Evolutionary conservation across 2,329 filamentous ascomycete species (phyloP), one percentile per base, ranked within the genome.

Genomic region (Trichoderma afroharzianum): DNA sequence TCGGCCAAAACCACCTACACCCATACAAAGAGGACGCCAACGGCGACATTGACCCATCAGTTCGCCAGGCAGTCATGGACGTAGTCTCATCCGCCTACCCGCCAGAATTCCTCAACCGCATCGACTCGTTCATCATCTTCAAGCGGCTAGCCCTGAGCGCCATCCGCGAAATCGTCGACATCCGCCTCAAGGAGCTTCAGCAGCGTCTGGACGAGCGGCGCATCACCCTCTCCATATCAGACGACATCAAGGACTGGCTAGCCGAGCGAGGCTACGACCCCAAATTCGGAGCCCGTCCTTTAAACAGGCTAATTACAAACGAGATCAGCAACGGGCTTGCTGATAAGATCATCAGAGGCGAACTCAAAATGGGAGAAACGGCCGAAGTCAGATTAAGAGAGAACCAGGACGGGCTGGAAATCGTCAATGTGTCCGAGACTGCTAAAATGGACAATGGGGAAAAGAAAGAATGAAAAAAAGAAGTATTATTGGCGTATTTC

Each of bases 91-190:
- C 86, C 9, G 85, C 84, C 66, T 91, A 98, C 79, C 90, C 95
- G 6, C 96, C 96, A 3, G 96, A 98, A 80, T 99, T 98, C 85
- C 88, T 98, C 74, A 98, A 99, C 83, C 90, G 96, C 24, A 94
- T 98, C 74, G 95, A 98, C 81, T 95, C 97, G 73, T 98, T 98
- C 83, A 98, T 98, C 80, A 85, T 98, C 78, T 98, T 98, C 86
- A 95, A 95, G 82, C 89, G 95, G 9, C 88, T 98, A 2, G 93
- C 93, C 1, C 87, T 87, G 33, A 85, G 87, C 21, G 95, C 95
- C 18, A 87, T 98, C 71, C 88, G 94, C 33, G 95, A 97, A 78
- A 98, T 98, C 74, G 94, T 98, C 63, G 94, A 98, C 78, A 98
- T 98, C 74, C 90, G 96, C 36, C 86, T 98, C 62, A 88, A 87